These are phyloP conservation scores for Phylloporus arenicola DNA, from an alignment of 768 basidiomycete species.

Conservation along the genomic window DNA sequence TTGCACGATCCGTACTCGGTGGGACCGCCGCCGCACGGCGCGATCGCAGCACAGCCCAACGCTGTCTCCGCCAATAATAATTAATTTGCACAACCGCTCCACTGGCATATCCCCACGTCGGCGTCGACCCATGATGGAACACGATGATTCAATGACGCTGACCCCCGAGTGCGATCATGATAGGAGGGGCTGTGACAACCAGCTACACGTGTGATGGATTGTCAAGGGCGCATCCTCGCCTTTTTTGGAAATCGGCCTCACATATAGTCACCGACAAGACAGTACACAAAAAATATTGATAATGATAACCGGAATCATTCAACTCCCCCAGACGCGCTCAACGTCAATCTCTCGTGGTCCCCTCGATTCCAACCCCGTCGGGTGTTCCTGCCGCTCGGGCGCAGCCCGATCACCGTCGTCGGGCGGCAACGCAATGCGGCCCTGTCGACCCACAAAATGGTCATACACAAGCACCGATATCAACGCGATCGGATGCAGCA, in stretches of 20 bases:
- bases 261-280: neutral
- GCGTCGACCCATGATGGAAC: neutral
- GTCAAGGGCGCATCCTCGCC: constrained; percentile 1
- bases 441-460: constrained; percentile 17
- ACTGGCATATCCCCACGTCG: no score
- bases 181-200: neutral
- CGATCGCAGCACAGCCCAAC: no score
- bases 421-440: constrained; percentile 39
- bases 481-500: constrained; percentile 58
- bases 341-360: constrained; percentile 40
- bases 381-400: neutral
- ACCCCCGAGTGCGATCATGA: constrained; percentile 2
- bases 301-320: constrained; percentile 2
- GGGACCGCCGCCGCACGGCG: neutral
- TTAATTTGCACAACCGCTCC: no score
- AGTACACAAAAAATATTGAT: no score
- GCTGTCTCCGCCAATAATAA: no score
- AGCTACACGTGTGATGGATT: neutral
- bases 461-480: constrained; percentile 42
- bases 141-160: neutral
- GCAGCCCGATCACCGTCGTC: constrained; percentile 29
- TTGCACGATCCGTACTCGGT: neutral
- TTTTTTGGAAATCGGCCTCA: neutral
- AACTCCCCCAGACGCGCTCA: constrained; percentile 35
- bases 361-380: neutral